These are phyloP conservation scores for Hysterangium stoloniferum DNA, from an alignment of 768 basidiomycete genomes.

Conservation along the genomic window DNA sequence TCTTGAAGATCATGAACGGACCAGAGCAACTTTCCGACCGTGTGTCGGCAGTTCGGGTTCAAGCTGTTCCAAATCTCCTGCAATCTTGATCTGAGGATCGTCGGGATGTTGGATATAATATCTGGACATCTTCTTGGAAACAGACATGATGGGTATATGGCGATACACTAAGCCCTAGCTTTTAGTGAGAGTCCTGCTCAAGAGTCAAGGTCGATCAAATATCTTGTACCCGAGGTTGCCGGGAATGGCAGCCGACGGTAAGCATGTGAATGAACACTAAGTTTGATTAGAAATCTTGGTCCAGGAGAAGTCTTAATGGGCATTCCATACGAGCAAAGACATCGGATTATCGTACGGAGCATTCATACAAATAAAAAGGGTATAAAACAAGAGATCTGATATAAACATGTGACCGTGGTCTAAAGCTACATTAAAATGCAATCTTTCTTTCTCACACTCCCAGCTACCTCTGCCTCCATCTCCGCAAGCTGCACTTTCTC, in stretches of 20 bases:
- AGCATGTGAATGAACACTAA: too few relatives aligned
- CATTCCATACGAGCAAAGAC: too few relatives aligned
- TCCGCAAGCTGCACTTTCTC: constrained; percentile 54
- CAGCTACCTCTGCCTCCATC: constrained; percentile 36
- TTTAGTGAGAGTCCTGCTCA: too few relatives aligned
- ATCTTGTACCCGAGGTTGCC: too few relatives aligned
- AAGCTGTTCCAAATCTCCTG: constrained; percentile 58
- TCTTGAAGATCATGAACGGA: constrained; percentile 27
- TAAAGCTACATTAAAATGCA: constrained; percentile 51
- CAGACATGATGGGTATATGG: neutral
- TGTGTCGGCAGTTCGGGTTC: constrained; percentile 40
- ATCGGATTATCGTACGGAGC: too few relatives aligned
- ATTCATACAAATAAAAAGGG: too few relatives aligned
- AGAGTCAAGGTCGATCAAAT: too few relatives aligned
- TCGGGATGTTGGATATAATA: constrained; percentile 12
- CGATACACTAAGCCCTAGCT: neutral
- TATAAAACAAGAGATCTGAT: too few relatives aligned
- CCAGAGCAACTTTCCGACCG: constrained; percentile 59
- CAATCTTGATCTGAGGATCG: constrained; percentile 27
- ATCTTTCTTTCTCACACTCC: constrained; percentile 28
- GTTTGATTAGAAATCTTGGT: too few relatives aligned
- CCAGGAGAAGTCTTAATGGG: too few relatives aligned
- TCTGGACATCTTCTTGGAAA: constrained; percentile 7
- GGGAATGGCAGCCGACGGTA: too few relatives aligned
- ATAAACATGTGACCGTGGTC: too few relatives aligned